Evolutionary conservation across 164 flowering plant genomes (phyloP).

Genomic region (Kingdonia uniflora): DNA sequence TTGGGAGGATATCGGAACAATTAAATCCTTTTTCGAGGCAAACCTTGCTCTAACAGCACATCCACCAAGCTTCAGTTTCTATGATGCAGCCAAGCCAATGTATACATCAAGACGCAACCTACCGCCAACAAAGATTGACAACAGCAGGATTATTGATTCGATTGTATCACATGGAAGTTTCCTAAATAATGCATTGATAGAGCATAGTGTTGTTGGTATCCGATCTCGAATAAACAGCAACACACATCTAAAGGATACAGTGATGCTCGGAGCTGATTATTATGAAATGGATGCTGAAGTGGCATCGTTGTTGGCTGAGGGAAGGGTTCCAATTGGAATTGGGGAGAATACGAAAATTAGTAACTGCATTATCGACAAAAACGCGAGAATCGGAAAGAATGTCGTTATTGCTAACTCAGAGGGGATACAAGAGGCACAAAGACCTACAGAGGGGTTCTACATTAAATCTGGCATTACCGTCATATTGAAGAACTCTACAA

Average conservation of each 20-base stretch:
- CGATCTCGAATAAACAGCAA: conserved; percentile 66
- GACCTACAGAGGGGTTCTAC: conserved; percentile 84
- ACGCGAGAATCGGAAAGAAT: conserved; percentile 85
- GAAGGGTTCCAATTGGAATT: conserved; percentile 80
- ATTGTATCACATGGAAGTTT: conserved; percentile 92
- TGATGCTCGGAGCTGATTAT: conserved; percentile 95
- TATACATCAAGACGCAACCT: conserved; percentile 92
- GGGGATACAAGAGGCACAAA: conserved; percentile 90
- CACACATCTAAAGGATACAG: conserved; percentile 84
- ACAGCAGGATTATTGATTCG: conserved; percentile 85
- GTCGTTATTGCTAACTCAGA: conserved; percentile 72
- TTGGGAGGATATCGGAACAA: conserved; percentile 99
- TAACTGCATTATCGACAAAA: conserved; percentile 85
- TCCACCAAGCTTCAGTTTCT: conserved; percentile 85
- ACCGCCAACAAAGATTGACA: conserved; percentile 77
- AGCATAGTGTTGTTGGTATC: conserved; percentile 88
- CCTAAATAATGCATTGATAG: conserved; percentile 54
- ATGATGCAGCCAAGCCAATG: conserved; percentile 84
- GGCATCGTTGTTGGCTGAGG: conserved; percentile 62
- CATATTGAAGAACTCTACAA: conserved; percentile 51
- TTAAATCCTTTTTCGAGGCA: conserved; percentile 90
- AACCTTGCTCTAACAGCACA: conserved; percentile 91
- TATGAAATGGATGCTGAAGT: conserved; percentile 74
- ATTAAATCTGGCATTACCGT: conserved; percentile 81
- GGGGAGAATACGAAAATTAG: conserved; percentile 89